Conservation (phyloP, 2,329 filamentous ascomycete species). For the Simplicillium aogashimaense region DNA sequence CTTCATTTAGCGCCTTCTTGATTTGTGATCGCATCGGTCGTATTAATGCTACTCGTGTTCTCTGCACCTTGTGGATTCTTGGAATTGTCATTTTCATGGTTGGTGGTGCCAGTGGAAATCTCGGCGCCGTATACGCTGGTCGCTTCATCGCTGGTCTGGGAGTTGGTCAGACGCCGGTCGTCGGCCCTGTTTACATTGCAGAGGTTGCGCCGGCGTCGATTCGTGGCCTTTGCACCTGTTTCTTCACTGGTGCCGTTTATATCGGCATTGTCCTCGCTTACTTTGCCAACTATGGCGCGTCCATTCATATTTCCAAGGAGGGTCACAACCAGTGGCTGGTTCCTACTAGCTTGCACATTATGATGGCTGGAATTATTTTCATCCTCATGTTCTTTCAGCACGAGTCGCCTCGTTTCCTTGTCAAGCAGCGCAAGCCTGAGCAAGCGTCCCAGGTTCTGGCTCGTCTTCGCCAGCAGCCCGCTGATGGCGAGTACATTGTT, state of each 20-base stretch:
- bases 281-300: slow-evolving; percentile 58
- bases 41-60: slow-evolving; percentile 49
- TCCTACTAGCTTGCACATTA: slow-evolving; percentile 66
- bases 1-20: slow-evolving; percentile 38
- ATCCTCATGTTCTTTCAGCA: slow-evolving; percentile 57
- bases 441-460: slow-evolving; percentile 46
- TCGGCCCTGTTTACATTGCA: slow-evolving; percentile 62
- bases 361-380: slow-evolving; percentile 66
- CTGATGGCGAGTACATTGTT: slow-evolving; percentile 50
- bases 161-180: slow-evolving; percentile 57
- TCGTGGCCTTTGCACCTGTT: slow-evolving; percentile 61
- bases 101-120: slow-evolving; percentile 36
- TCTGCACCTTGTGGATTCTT: slow-evolving; percentile 46
- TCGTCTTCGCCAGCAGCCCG: slow-evolving; percentile 47
- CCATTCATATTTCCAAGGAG: slow-evolving; percentile 36
- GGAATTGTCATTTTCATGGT: slow-evolving; percentile 50
- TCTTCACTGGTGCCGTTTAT: slow-evolving; percentile 51
- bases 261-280: slow-evolving; percentile 71
- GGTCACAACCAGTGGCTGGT: slow-evolving; percentile 48
- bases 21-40: slow-evolving; percentile 52
- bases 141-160: slow-evolving; percentile 57
- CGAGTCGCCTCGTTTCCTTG: slow-evolving; percentile 62
- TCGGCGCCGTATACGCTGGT: slow-evolving; percentile 52
- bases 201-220: slow-evolving; percentile 61
- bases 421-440: slow-evolving; percentile 53